Conservation (phyloP, 2,329 filamentous ascomycete species). For the Talaromyces sp. region DNA sequence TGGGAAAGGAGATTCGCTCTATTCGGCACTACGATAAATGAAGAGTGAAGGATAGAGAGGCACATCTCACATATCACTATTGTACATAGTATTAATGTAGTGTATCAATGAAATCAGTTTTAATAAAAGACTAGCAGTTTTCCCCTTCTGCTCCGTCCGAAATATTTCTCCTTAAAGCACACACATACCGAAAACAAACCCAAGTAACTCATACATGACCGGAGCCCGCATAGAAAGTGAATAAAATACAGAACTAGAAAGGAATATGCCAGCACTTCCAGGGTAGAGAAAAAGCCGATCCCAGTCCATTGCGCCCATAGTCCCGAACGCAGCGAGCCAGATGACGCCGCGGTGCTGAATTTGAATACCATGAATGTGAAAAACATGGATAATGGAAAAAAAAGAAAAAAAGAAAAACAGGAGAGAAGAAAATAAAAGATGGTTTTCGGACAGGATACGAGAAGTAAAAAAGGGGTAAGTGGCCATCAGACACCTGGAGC, state of each 20-base stretch:
- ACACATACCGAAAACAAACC: neutral
- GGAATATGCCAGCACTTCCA: slow-evolving; percentile 17
- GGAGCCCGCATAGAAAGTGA: neutral
- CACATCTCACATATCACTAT: neutral
- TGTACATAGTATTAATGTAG: neutral
- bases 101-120: neutral
- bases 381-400: slow-evolving; percentile 3
- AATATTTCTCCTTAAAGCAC: neutral
- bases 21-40: slow-evolving; percentile 60
- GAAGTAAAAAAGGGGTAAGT: neutral
- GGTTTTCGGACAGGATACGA: neutral
- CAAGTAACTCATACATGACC: slow-evolving; percentile 11
- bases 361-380: slow-evolving; percentile 4
- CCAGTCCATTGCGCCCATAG: slow-evolving; percentile 16
- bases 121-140: slow-evolving; percentile 3
- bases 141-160: neutral
- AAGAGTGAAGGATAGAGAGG: slow-evolving; percentile 14
- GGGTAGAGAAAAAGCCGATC: slow-evolving; percentile 13
- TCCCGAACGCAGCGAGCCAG: slow-evolving; percentile 13
- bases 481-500: neutral
- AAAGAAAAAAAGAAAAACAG: neutral
- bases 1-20: slow-evolving; percentile 65
- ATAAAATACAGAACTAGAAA: slow-evolving; percentile 13
- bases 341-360: slow-evolving; percentile 11
- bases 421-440: neutral